A percentile compares a stretch with the other conserved stretches of the same genome.
Conservation (phyloP, 2,329 filamentous ascomycete genomes). For the Colletotrichum ledebouriae region DNA sequence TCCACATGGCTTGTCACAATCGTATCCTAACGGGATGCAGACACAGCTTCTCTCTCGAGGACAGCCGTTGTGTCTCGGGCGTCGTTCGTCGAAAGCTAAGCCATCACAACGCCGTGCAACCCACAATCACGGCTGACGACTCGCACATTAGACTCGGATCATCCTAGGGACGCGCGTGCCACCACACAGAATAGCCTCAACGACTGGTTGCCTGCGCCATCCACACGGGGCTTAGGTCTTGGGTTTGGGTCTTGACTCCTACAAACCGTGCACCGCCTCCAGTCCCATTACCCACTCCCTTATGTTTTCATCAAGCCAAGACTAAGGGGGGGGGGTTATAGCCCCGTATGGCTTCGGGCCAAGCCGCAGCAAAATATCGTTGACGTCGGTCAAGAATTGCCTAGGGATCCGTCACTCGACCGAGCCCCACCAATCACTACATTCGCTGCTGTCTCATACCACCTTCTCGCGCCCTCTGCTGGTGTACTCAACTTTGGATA, state of each 20-base stretch:
- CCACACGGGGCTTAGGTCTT: too few relatives aligned
- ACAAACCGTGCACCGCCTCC: too few relatives aligned
- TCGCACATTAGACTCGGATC: background rate
- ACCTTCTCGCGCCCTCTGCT: too few relatives aligned
- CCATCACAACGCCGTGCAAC: background rate
- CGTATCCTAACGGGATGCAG: background rate
- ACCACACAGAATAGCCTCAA: too few relatives aligned
- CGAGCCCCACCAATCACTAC: background rate
- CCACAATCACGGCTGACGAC: background rate
- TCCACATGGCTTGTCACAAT: background rate
- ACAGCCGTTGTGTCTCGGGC: conserved; percentile 12
- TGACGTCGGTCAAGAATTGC: conserved; percentile 18
- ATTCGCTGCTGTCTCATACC: too few relatives aligned
- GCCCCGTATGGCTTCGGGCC: conserved; percentile 18
- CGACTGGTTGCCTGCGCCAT: too few relatives aligned
- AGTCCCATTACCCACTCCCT: too few relatives aligned
- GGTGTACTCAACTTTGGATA: too few relatives aligned
- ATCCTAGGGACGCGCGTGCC: too few relatives aligned
- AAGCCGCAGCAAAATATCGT: conserved; percentile 14
- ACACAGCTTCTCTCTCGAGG: conserved; percentile 1
- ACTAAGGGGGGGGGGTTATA: background rate
- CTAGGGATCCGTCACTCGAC: too few relatives aligned
- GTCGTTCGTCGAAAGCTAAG: background rate
- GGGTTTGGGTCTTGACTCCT: too few relatives aligned
- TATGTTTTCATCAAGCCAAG: too few relatives aligned